Evolutionary conservation across 2,329 filamentous ascomycete genomes (phyloP).

Genomic region (Eutypa lata): DNA sequence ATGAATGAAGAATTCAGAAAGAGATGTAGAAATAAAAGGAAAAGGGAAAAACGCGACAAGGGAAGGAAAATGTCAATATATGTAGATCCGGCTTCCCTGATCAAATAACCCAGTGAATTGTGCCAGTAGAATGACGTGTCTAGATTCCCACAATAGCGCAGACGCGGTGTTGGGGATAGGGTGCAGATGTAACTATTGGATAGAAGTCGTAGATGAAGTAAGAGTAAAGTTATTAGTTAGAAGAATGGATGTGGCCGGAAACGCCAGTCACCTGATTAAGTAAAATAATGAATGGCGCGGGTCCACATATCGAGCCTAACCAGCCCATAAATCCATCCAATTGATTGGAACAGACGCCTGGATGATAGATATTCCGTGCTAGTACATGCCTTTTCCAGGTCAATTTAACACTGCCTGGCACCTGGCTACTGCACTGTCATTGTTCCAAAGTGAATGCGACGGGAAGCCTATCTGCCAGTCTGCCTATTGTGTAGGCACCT

Average conservation of each 20-base stretch:
- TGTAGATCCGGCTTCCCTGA: background rate
- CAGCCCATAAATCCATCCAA: too few relatives aligned
- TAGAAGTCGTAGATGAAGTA: background rate
- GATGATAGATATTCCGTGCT: too few relatives aligned
- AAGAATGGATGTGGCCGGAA: background rate
- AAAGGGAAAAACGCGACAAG: background rate
- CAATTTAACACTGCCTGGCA: too few relatives aligned
- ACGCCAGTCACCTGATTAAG: background rate
- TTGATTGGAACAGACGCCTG: too few relatives aligned
- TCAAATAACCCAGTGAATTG: background rate
- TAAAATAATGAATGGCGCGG: background rate
- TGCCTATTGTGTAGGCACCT: too few relatives aligned
- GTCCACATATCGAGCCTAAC: too few relatives aligned
- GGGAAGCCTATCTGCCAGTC: too few relatives aligned
- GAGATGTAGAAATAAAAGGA: slow-evolving; percentile 2
- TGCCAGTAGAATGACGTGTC: background rate
- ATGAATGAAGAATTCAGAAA: background rate
- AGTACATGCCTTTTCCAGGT: too few relatives aligned
- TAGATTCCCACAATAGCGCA: background rate
- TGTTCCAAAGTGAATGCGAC: too few relatives aligned
- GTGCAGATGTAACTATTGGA: background rate
- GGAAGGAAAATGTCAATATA: slow-evolving; percentile 1
- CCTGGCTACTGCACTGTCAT: too few relatives aligned
- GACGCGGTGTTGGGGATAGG: too few relatives aligned
- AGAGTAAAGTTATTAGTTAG: background rate